Percentiles rank a stretch among this genome's conserved stretches.
phyloP scores from a whole-genome alignment of 2,329 filamentous ascomycete genomes.

The Ceratocystis huliohia region DNA sequence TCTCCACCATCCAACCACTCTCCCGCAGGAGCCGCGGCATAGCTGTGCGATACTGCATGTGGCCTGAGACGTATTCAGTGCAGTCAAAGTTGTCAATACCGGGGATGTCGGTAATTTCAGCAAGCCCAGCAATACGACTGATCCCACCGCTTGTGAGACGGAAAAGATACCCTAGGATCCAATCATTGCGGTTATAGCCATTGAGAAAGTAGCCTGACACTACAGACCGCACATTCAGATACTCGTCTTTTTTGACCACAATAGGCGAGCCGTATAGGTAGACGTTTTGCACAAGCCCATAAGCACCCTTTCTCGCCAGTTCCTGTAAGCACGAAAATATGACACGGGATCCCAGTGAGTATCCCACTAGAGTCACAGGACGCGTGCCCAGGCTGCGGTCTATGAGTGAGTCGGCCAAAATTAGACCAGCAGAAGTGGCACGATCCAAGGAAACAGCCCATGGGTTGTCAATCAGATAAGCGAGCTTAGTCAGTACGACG shows the following conservation, averaged over 20 bases:
- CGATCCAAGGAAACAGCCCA: slow-evolving; percentile 95
- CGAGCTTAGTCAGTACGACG: slow-evolving; percentile 79
- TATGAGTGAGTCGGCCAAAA: slow-evolving; percentile 85
- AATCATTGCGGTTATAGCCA: slow-evolving; percentile 87
- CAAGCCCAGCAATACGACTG: slow-evolving; percentile 73
- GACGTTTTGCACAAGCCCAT: slow-evolving; percentile 84
- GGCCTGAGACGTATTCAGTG: slow-evolving; percentile 71
- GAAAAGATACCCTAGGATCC: slow-evolving; percentile 95
- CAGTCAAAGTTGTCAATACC: slow-evolving; percentile 84
- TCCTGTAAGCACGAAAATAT: slow-evolving; percentile 88
- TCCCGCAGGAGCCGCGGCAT: slow-evolving; percentile 81
- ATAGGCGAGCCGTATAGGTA: slow-evolving; percentile 89
- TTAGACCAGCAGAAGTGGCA: slow-evolving; percentile 75
- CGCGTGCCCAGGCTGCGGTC: slow-evolving; percentile 83
- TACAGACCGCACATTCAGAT: slow-evolving; percentile 63
- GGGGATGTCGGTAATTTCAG: slow-evolving; percentile 58
- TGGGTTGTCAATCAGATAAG: slow-evolving; percentile 95
- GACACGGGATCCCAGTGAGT: slow-evolving; percentile 81
- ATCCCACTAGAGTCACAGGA: slow-evolving; percentile 86
- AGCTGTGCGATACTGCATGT: slow-evolving; percentile 90
- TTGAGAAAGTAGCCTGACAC: slow-evolving; percentile 91
- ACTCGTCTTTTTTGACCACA: slow-evolving; percentile 86
- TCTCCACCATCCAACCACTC: slow-evolving; percentile 82
- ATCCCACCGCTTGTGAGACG: slow-evolving; percentile 87
- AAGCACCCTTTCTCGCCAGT: slow-evolving; percentile 68